These are phyloP conservation scores for Suillus decipiens DNA, from an alignment of 768 basidiomycete species.

Conservation along the genomic window DNA sequence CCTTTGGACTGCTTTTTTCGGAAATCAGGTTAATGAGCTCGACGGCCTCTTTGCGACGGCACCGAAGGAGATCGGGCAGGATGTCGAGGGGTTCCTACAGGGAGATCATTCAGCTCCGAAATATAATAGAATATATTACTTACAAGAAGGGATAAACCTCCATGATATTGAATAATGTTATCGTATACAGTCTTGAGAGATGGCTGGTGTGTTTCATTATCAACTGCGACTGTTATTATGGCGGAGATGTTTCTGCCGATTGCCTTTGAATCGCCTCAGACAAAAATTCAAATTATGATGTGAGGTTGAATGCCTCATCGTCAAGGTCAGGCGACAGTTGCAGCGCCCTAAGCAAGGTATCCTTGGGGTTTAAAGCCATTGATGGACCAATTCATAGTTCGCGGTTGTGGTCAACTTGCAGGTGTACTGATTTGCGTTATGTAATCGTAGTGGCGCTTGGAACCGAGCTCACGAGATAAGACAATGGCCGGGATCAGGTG, in stretches of 20 bases:
- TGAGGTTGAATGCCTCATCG: slow-evolving; percentile 22
- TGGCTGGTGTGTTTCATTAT: slow-evolving; percentile 5
- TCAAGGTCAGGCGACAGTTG: slow-evolving; percentile 22
- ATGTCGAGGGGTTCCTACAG: slow-evolving; percentile 42
- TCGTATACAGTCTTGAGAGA: slow-evolving; percentile 23
- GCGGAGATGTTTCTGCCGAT: slow-evolving; percentile 19
- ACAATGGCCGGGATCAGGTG: too few relatives aligned
- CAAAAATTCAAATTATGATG: neutral
- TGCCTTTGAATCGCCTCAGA: slow-evolving; percentile 18
- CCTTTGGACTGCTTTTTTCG: slow-evolving; percentile 38
- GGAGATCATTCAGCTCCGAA: neutral
- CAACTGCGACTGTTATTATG: slow-evolving; percentile 22
- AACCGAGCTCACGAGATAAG: too few relatives aligned
- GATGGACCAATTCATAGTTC: neutral
- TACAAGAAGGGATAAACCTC: slow-evolving; percentile 21
- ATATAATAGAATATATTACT: neutral
- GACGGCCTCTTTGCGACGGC: slow-evolving; percentile 27
- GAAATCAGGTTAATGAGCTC: slow-evolving; percentile 37
- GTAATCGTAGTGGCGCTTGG: too few relatives aligned
- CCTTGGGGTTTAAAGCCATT: slow-evolving; percentile 7
- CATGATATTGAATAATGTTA: slow-evolving; percentile 17
- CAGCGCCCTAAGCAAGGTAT: slow-evolving; percentile 21
- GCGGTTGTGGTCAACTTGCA: neutral
- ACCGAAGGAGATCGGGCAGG: slow-evolving; percentile 38
- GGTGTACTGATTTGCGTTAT: too few relatives aligned